Conservation (phyloP, 1,139 yeast genomes). For the Sugiyamaella novakii region DNA sequence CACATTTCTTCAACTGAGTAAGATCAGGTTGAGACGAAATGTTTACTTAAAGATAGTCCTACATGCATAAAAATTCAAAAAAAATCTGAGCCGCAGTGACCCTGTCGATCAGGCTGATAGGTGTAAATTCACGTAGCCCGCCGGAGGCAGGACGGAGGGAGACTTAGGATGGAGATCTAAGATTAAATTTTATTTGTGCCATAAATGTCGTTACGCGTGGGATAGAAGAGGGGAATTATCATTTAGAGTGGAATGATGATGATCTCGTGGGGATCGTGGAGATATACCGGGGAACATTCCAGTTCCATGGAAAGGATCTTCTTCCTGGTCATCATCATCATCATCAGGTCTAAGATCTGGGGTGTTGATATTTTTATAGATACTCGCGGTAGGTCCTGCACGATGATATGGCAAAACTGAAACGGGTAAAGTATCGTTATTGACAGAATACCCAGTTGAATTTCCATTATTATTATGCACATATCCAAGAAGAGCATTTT, state of each 20-base stretch:
- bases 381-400: background rate
- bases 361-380: slow-evolving; percentile 1
- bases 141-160: no score
- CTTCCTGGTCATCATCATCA: slow-evolving; percentile 13
- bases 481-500: slow-evolving; percentile 8
- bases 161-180: no score
- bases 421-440: background rate
- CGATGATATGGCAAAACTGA: slow-evolving; percentile 6
- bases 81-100: background rate
- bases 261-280: slow-evolving; percentile 14
- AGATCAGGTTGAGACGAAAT: no score
- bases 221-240: slow-evolving; percentile 15
- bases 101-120: background rate
- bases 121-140: background rate
- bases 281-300: slow-evolving; percentile 19
- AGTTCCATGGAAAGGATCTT: slow-evolving; percentile 17
- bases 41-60: no score
- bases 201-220: slow-evolving; percentile 7
- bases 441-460: background rate
- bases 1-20: slow-evolving; percentile 5
- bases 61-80: background rate
- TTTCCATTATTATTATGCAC: background rate
- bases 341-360: slow-evolving; percentile 7
- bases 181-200: background rate
- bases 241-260: background rate